Conservation (phyloP, 2,329 filamentous ascomycete genomes). For the Calycina herbarum region DNA sequence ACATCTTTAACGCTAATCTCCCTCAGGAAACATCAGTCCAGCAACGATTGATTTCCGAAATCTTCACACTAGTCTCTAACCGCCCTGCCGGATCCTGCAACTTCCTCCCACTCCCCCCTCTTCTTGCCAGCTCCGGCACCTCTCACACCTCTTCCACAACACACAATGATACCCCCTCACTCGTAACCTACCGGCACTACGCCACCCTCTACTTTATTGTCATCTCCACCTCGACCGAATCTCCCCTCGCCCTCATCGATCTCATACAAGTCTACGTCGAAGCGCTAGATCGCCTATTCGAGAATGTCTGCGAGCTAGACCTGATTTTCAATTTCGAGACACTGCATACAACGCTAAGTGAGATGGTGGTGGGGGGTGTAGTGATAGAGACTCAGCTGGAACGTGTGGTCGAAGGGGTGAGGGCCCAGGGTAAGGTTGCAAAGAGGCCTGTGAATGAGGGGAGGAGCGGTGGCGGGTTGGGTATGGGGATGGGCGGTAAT, state of each 20-base stretch:
- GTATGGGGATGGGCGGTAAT: slow-evolving; percentile 33
- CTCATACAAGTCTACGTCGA: slow-evolving; percentile 98
- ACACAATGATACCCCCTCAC: slow-evolving; percentile 85
- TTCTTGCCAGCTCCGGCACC: slow-evolving; percentile 63
- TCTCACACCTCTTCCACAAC: slow-evolving; percentile 69
- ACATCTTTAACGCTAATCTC: slow-evolving; percentile 17
- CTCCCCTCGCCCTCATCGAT: slow-evolving; percentile 90
- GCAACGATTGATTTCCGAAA: slow-evolving; percentile 94
- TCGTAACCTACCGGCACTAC: slow-evolving; percentile 97
- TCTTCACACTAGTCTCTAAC: slow-evolving; percentile 93
- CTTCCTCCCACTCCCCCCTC: slow-evolving; percentile 79
- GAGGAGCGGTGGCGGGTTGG: slow-evolving; percentile 53
- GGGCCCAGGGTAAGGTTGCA: slow-evolving; percentile 71
- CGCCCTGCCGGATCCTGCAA: slow-evolving; percentile 92
- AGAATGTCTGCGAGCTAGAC: slow-evolving; percentile 96
- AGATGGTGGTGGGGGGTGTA: slow-evolving; percentile 95
- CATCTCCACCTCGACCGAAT: slow-evolving; percentile 95
- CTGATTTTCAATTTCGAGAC: slow-evolving; percentile 99
- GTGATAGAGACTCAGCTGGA: slow-evolving; percentile 92
- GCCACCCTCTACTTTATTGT: slow-evolving; percentile 98
- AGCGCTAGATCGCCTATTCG: slow-evolving; percentile 89
- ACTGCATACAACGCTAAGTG: slow-evolving; percentile 82
- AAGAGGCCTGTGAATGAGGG: slow-evolving; percentile 78
- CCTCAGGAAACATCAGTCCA: slow-evolving; percentile 91
- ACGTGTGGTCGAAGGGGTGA: slow-evolving; percentile 83